Base-by-base conservation (phyloP, 1,284 basidiomycete genomes). In the Trichosporon sp. region DNA sequence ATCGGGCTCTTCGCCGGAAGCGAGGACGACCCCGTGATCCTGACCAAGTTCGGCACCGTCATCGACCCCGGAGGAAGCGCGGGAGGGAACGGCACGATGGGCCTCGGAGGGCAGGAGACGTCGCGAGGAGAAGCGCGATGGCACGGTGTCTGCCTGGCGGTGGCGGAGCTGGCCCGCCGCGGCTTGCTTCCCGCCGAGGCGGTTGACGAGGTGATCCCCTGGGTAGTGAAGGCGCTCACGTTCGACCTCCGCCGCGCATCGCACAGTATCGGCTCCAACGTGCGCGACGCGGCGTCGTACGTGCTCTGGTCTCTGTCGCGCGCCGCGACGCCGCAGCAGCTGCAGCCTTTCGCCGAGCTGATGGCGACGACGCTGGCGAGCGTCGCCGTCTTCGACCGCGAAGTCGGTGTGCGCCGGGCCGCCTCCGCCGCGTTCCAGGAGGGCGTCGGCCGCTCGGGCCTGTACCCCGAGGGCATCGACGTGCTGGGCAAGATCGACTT, bases 391-490 rank as follows among this genome's bases (percentile, higher is more conserved):
- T 94, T 91, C 75, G 97, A 99, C 83, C 88, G 97, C 31, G 97
- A 99, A 79, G 90, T 98, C 13, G 92, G 93, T 69, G 94, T 99
- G 64, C 88, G 97, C n/a, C 86, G 97, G 71, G 97, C 97, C 3
- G 95, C 96, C 2, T 98, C 95, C 82, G 97, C 97, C 9, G 94
- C 96, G 3, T 99, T 94, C 80, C 97, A 99, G 81, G 97, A 99
- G 82, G 91, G 92, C 76, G 97, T 98, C 51, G 97, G 97, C 9
- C 86, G 97, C 76, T 91, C 92, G 83, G 89, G 87, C 64, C 83
- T 95, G 65, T 95, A 98, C 78, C 91, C 93, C 47, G 90, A 95
- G 81, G 97, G 97, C 0, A 98, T 99, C 70, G 92, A 95, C 76
- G 90, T 98, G 18, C 86, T 99, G 35, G 87, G 89, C 60, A 91